Conservation (phyloP, 768 basidiomycete genomes). For the Suillus plorans region DNA sequence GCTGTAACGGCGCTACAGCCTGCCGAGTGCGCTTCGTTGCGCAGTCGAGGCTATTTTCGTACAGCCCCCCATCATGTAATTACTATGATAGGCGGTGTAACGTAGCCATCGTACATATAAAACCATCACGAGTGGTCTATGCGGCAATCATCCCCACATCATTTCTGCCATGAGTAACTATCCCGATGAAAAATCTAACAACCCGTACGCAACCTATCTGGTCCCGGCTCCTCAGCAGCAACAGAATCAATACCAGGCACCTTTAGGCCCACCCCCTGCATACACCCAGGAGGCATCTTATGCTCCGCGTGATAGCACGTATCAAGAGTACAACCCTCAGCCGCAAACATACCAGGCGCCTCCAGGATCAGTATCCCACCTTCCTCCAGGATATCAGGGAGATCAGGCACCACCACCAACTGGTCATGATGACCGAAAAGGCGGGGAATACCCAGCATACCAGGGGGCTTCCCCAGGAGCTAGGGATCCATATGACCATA, state of each 20-base stretch:
- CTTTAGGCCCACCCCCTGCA: constrained; percentile 14
- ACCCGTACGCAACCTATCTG: constrained; percentile 5
- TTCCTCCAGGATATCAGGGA: constrained; percentile 5
- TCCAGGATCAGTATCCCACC: neutral
- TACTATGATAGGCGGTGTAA: too few species aligned
- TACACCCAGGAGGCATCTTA: constrained; percentile 2
- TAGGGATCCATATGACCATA: neutral
- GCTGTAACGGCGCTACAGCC: neutral
- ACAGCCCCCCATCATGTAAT: too few species aligned
- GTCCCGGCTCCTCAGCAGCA: constrained; percentile 5
- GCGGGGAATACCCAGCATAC: neutral
- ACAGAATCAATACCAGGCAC: constrained; percentile 7
- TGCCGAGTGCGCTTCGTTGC: neutral
- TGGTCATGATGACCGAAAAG: constrained; percentile 9
- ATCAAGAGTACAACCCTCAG: constrained; percentile 12
- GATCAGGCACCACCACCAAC: constrained; percentile 9
- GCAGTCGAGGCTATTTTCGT: neutral
- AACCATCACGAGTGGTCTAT: neutral
- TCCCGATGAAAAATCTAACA: constrained; percentile 2
- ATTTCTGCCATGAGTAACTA: too few species aligned
- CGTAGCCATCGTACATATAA: neutral
- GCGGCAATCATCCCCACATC: too few species aligned
- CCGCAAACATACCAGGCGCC: constrained; percentile 9
- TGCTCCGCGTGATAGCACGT: constrained; percentile 12
- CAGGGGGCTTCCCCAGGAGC: neutral